Conservation (phyloP, 2,329 filamentous ascomycete genomes). For the Colletotrichum trifolii region DNA sequence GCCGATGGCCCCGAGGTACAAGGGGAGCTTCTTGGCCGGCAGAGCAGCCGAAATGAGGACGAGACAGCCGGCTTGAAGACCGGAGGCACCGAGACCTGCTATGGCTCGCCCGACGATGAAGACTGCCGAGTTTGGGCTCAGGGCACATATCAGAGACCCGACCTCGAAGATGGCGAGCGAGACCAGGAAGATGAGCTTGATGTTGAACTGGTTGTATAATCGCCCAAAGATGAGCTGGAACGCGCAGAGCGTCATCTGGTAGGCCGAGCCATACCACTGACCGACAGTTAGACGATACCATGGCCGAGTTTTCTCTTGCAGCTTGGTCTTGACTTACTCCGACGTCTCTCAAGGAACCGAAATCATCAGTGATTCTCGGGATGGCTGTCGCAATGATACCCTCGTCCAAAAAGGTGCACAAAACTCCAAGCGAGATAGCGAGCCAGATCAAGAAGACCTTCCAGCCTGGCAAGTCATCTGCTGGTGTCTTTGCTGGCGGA, state of each 20-base stretch:
- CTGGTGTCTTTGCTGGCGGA: too few relatives aligned
- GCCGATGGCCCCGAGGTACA: slow-evolving; percentile 20
- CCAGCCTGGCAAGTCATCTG: too few relatives aligned
- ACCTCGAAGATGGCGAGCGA: slow-evolving; percentile 41
- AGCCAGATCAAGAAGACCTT: too few relatives aligned
- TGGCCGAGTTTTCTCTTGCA: too few relatives aligned
- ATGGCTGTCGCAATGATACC: slow-evolving; percentile 52
- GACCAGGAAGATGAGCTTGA: slow-evolving; percentile 42
- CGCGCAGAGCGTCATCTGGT: slow-evolving; percentile 41
- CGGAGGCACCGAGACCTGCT: slow-evolving; percentile 49
- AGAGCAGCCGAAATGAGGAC: slow-evolving; percentile 29
- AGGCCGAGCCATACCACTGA: slow-evolving; percentile 45
- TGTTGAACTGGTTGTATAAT: slow-evolving; percentile 44
- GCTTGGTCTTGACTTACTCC: slow-evolving; percentile 35
- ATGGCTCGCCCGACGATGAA: slow-evolving; percentile 52
- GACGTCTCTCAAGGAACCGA: slow-evolving; percentile 54
- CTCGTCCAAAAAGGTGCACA: slow-evolving; percentile 42
- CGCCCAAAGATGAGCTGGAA: slow-evolving; percentile 43
- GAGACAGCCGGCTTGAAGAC: slow-evolving; percentile 35
- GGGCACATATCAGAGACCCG: slow-evolving; percentile 41
- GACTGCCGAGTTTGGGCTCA: slow-evolving; percentile 44
- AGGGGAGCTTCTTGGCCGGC: slow-evolving; percentile 22
- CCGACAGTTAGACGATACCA: too few relatives aligned
- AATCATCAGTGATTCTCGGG: slow-evolving; percentile 46
- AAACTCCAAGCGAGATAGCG: neutral